Evolutionary conservation across 352 stramenopile species (phyloP), one percentile per base, ranked within the genome.

Genomic region (Elongisporangium senticosum): DNA sequence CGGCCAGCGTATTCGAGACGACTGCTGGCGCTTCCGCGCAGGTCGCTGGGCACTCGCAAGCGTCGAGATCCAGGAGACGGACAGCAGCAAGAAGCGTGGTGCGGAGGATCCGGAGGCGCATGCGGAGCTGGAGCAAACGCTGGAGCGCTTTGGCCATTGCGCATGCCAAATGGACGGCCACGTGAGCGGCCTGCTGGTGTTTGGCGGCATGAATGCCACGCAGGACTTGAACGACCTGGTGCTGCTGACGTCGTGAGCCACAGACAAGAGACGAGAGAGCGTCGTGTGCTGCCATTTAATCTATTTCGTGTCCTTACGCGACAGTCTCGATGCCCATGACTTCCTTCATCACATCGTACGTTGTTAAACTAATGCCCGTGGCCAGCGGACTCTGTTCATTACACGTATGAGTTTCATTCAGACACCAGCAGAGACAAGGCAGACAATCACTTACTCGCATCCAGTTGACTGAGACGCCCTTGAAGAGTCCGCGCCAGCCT

Each of bases 281-380:
- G 26, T 59, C 39, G 39, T 17, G 26, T 15, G 40, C 15, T 49
- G 53, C 43, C 43, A 63, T 71, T 65, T 70, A 74, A 68, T 80
- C 73, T 81, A 86, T 82, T 76, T 76, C 40, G 28, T 47, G 56
- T 56, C 3, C 23, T 66, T 67, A 67, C 40, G 62, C 67, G 21
- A 86, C 62, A 57, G 69, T 89, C 63, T 93, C 83, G 54, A 95
- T 77, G 20, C 77, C 83, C 58, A 95, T 68, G n/a, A 92, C 57
- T 51, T 95, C 86, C 63, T 95, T 95, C 24, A 95, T 63, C 21
- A 95, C 68, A 77, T 95, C 86, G 66, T 95, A 95, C 22, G 83
- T 74, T 48, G 86, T 95, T 22, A 95, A 72, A 65, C 86, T 95
- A 62, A 95, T 95, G 52, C 86, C 83, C 0, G 84, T 93, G 53